A percentile compares a stretch with the other conserved stretches of the same genome.
Conservation (phyloP, 345 rosid species). For the Aquilaria sinensis region DNA sequence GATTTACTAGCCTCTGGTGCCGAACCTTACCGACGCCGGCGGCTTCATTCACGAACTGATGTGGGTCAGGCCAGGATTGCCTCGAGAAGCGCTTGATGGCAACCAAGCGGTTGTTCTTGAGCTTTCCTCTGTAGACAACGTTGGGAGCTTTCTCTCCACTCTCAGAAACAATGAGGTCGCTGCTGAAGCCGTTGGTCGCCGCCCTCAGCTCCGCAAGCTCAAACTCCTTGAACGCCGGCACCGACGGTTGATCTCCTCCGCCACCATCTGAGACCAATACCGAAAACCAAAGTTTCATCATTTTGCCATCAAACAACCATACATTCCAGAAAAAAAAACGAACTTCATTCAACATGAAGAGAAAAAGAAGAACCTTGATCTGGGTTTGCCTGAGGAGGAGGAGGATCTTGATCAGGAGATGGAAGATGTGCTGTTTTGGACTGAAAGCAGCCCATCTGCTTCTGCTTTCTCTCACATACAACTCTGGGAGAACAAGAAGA, state of each 20-base stretch:
- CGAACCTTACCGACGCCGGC: constrained; percentile 84
- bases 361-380: constrained; percentile 49
- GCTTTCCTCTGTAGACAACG: constrained; percentile 80
- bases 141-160: constrained; percentile 97
- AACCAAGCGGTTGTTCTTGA: constrained; percentile 55
- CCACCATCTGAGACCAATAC: constrained; percentile 21
- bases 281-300: background rate
- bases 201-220: constrained; percentile 59
- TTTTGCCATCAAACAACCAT: background rate
- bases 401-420: constrained; percentile 63
- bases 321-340: background rate
- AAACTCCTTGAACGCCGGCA: constrained; percentile 65
- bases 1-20: constrained; percentile 80
- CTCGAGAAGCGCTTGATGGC: constrained; percentile 89
- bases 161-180: constrained; percentile 77
- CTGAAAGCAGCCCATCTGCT: constrained; percentile 85
- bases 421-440: constrained; percentile 70
- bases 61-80: constrained; percentile 96
- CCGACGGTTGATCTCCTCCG: constrained; percentile 38
- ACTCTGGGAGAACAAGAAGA: background rate
- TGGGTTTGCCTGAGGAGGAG: constrained; percentile 40
- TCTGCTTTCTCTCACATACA: background rate
- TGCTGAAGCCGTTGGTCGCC: constrained; percentile 78
- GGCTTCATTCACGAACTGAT: constrained; percentile 90
- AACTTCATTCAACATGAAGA: constrained; percentile 7